Percentiles rank a stretch among this genome's conserved stretches.
Conservation (phyloP, 2,329 filamentous ascomycete species). For the Claviceps fusiformis region DNA sequence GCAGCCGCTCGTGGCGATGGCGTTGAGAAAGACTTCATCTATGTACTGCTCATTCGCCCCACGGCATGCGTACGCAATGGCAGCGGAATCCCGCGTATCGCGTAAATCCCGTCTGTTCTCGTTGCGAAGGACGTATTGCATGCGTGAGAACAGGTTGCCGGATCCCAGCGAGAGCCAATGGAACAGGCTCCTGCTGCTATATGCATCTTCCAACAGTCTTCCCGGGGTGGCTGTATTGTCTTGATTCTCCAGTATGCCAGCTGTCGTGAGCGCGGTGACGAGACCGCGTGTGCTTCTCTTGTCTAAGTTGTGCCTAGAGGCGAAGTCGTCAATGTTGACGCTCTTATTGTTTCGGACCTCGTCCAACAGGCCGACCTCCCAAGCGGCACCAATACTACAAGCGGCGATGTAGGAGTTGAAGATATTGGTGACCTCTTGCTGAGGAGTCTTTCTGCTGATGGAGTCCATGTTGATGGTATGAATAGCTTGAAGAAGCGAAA, state of each 20-base stretch:
- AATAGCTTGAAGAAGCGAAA: too few relatives aligned
- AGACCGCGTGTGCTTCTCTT: not conserved
- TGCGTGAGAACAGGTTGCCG: constrained; percentile 6
- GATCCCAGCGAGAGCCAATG: constrained; percentile 8
- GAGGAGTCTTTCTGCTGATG: not conserved
- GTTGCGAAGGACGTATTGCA: constrained; percentile 5
- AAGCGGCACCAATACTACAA: constrained; percentile 4
- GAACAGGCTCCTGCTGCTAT: constrained; percentile 3
- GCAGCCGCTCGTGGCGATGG: constrained; percentile 2
- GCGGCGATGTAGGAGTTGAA: constrained; percentile 8
- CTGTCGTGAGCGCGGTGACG: not conserved
- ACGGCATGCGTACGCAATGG: constrained; percentile 8
- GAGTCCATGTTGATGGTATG: not conserved
- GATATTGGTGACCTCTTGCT: constrained; percentile 10
- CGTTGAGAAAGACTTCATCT: constrained; percentile 4
- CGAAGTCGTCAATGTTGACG: not conserved
- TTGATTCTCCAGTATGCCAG: not conserved
- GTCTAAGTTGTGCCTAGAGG: not conserved
- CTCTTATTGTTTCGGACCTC: not conserved
- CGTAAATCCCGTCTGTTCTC: constrained; percentile 5
- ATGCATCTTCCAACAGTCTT: constrained; percentile 3
- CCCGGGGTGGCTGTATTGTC: not conserved
- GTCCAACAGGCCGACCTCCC: constrained; percentile 7
- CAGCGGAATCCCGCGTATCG: constrained; percentile 6
- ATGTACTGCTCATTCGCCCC: constrained; percentile 4